A percentile compares a stretch with the other conserved stretches of the same genome.
Evolutionary conservation across 495 filamentous ascomycete species (phyloP).

Genomic region (Cercophora samala): DNA sequence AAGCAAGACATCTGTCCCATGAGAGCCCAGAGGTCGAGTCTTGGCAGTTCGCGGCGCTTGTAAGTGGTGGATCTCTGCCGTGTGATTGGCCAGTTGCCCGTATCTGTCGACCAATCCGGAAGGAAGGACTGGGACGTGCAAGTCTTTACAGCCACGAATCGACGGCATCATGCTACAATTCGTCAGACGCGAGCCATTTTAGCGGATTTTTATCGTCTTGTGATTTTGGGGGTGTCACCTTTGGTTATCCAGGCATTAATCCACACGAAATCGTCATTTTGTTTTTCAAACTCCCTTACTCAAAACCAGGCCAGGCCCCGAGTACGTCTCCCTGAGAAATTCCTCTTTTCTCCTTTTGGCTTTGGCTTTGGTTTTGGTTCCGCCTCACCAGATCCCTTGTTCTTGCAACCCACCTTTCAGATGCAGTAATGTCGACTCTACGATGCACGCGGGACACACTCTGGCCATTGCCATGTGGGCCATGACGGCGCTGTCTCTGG

Average conservation of each 20-base stretch:
- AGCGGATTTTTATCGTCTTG: not conserved
- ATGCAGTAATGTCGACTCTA: slow-evolving; percentile 16
- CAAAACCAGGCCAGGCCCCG: slow-evolving; percentile 2
- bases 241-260: not conserved
- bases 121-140: not conserved
- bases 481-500: slow-evolving; percentile 33
- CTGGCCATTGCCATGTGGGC: slow-evolving; percentile 39
- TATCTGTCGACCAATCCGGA: not conserved
- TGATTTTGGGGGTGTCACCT: not conserved
- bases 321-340: not conserved
- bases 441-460: slow-evolving; percentile 30
- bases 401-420: not conserved
- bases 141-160: not conserved
- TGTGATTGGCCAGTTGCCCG: slow-evolving; percentile 1
- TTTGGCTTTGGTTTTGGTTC: too few species aligned
- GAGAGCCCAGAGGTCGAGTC: not conserved
- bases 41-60: slow-evolving; percentile 13
- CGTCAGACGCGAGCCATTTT: not conserved
- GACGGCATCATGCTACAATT: not conserved
- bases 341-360: not conserved
- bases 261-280: not conserved
- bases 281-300: not conserved
- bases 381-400: not conserved
- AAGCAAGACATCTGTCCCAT: not conserved
- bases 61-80: not conserved